Evolutionary conservation across 1,284 basidiomycete genomes (phyloP).

Genomic region (Marasmius tenuissimus): DNA sequence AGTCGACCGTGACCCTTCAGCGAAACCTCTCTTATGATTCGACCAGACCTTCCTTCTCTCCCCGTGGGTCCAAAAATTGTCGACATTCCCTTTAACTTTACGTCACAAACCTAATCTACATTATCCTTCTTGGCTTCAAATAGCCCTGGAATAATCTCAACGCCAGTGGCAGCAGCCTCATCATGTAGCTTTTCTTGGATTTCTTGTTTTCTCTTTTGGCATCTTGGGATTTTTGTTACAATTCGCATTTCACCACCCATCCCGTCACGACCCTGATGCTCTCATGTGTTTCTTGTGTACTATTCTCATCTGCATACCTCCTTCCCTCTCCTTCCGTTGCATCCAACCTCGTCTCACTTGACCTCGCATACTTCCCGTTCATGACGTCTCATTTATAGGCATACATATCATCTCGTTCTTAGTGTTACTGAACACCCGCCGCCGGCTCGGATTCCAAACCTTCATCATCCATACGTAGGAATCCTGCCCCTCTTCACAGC

Average conservation of each 20-base stretch:
- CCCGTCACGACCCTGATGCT: no score
- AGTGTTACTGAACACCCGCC: no score
- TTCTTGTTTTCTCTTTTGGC: background rate
- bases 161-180: background rate
- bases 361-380: no score
- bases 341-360: background rate
- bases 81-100: background rate
- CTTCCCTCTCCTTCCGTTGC: background rate
- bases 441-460: no score
- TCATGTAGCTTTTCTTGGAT: background rate
- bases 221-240: background rate
- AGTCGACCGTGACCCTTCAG: background rate
- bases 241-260: background rate
- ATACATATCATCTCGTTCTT: no score
- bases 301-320: background rate
- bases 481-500: no score
- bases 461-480: no score
- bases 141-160: background rate
- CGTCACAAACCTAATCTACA: background rate
- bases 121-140: background rate
- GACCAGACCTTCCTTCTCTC: background rate
- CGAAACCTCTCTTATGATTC: background rate
- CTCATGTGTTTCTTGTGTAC: background rate
- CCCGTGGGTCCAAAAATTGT: background rate
- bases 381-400: no score